Conservation (phyloP, 257 asterid genomes). For the Forsythia suspensa region DNA sequence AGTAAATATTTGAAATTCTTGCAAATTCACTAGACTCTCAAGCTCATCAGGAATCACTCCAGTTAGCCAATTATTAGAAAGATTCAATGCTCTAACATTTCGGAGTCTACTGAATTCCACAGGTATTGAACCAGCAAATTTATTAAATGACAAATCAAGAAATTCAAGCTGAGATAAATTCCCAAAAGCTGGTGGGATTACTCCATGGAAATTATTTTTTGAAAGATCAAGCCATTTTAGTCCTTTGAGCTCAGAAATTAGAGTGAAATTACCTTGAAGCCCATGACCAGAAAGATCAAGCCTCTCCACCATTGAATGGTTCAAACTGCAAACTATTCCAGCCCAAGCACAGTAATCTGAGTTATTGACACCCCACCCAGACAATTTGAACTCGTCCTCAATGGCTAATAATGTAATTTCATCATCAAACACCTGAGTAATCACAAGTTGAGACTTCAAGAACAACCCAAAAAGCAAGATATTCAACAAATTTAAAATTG, state of each 20-base stretch:
- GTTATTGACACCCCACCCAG: constrained; percentile 63
- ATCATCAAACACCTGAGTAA: constrained; percentile 42
- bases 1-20: constrained; percentile 63
- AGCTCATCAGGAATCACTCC: constrained; percentile 77
- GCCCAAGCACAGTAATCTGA: constrained; percentile 74
- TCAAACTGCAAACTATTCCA: constrained; percentile 75
- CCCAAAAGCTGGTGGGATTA: constrained; percentile 64
- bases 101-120: constrained; percentile 54
- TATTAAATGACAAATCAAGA: constrained; percentile 91
- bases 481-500: constrained; percentile 34
- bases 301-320: constrained; percentile 60
- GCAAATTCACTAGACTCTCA: constrained; percentile 49
- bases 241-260: constrained; percentile 70
- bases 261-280: constrained; percentile 81
- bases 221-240: constrained; percentile 89
- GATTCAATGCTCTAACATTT: constrained; percentile 60
- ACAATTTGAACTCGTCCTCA: constrained; percentile 53
- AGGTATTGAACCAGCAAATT: constrained; percentile 65
- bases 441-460: constrained; percentile 44
- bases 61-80: constrained; percentile 59
- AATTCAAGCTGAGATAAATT: constrained; percentile 65
- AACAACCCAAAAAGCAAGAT: constrained; percentile 51
- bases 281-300: constrained; percentile 71
- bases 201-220: constrained; percentile 66
- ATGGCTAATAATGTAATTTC: constrained; percentile 51